Base-by-base conservation (phyloP, 148 eudicot genomes). In the Cornus kousa region DNA sequence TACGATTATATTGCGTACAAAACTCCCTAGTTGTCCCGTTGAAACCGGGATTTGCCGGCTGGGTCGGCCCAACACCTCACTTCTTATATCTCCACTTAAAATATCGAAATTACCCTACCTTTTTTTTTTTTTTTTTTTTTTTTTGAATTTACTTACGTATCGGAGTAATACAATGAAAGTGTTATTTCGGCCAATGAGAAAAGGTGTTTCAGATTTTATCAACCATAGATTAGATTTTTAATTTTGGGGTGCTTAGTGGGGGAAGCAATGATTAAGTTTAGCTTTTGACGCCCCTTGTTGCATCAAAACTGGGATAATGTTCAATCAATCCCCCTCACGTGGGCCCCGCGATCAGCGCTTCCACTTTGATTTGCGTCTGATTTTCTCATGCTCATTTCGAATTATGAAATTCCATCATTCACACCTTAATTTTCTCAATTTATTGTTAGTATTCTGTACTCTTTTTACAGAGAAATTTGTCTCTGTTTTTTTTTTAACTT, bases 291-390 rank as follows among this genome's bases (percentile, higher is more conserved):
- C 19, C 59, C 16, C 17, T 1, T 1, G 13, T 16, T 53, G 16
- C 24, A 74, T 74, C 43, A 53, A 74, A 74, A 4, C 9, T 59
- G 24, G 76, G 76, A 74, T 16, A 55, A 32, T 59, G 76, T 74
- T 59, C 67, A 67, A 59, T 59, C 13, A 66, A 16, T 31, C 43
- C 14, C 13, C 10, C 24, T 74, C 35, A 74, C 67, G 16, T 33
- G 67, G 67, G 65, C 23, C 76, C 76, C 64, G 24, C 19, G 40
- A 11, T 16, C 12, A 31, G 5, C 72, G 22, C 12, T 68, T 68
- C 48, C 48, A 43, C 48, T 43, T 43, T 43, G 48, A 43, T 43
- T 0, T 43, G 48, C 48, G 5, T 43, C 48, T 43, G 7, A 0
- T 4, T 43, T 43, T 43, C 48, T 43, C 48, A 43, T 6, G 48